Evolutionary conservation across 352 stramenopile species (phyloP), one percentile per base, ranked within the genome.

Genomic region (Pythium aphanidermatum): DNA sequence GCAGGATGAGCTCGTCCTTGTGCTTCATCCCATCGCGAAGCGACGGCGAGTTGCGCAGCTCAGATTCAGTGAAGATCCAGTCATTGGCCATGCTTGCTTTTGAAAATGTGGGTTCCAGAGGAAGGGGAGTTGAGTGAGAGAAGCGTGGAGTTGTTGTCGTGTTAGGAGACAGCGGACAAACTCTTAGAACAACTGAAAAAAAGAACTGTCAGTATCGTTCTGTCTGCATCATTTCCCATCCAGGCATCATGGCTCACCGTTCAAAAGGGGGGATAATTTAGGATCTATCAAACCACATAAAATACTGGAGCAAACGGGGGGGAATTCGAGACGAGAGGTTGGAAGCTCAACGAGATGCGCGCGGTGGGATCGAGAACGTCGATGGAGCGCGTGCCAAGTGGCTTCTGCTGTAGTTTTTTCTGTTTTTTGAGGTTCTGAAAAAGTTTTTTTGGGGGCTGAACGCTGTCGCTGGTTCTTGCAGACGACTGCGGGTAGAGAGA

Each of bases 31-130:
- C 82, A 33, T 93, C 79, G 14, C 63, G 63, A 33, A 77, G 66
- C 23, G 82, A 93, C 8, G 82, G 79, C 14, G 78, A 78, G 41
- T 58, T 53, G 9, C 60, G 64, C 37, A 93, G 63, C 54, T 93
- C 79, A 21, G 69, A 37, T 38, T 80, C 75, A 2, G 74, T 68
- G 48, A 93, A 93, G 55, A 88, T 81, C 79, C 82, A 92, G 51
- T 92, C 73, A 46, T 66, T 72, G 34, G 66, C 43, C 60, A 76
- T 74, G 21, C n/a, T 58, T 17, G 16, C 43, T 4, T 16, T 35
- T 35, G 21, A 39, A 27, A 41, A 13, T 11, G 13, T 24, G 24
- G 36, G 38, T 28, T 30, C 8, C 26, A 27, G 27, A 28, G 20
- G 20, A 8, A 10, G 21, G 37, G 29, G 23, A 16, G 11, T 25